A percentile compares a stretch with the other conserved stretches of the same genome.
Evolutionary conservation across 352 stramenopile species (phyloP).

Genomic region (Phytophthora constricta): DNA sequence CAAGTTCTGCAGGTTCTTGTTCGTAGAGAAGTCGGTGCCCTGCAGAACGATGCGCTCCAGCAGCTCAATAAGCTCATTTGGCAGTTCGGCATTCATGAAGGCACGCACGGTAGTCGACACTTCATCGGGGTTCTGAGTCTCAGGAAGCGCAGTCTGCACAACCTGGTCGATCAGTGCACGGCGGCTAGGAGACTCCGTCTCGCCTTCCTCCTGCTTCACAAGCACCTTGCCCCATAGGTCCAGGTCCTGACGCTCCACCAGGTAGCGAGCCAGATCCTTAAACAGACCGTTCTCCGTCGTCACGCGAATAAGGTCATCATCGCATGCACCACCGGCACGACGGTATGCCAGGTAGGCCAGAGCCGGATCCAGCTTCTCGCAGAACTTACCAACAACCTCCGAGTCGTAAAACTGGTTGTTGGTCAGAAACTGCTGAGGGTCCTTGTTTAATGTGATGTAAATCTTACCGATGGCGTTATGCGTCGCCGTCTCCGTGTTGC

Average conservation of each 20-base stretch:
- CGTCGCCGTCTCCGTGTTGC: slow-evolving; percentile 98
- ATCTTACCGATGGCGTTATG: slow-evolving; percentile 99
- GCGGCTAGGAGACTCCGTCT: slow-evolving; percentile 91
- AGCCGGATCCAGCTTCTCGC: slow-evolving; percentile 99
- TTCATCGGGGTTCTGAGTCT: slow-evolving; percentile 99
- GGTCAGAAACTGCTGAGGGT: slow-evolving; percentile 98
- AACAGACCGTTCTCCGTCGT: slow-evolving; percentile 99
- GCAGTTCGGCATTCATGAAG: slow-evolving; percentile 99
- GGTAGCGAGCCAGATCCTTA: slow-evolving; percentile 99
- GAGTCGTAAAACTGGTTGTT: slow-evolving; percentile 99
- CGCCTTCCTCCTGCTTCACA: slow-evolving; percentile 92
- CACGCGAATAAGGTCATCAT: slow-evolving; percentile 99
- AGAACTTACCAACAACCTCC: slow-evolving; percentile 98
- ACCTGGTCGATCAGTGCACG: slow-evolving; percentile 98
- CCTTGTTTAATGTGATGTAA: slow-evolving; percentile 99
- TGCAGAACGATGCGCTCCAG: slow-evolving; percentile 99
- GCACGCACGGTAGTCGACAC: slow-evolving; percentile 99
- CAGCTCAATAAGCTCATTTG: slow-evolving; percentile 98
- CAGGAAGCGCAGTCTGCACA: slow-evolving; percentile 99
- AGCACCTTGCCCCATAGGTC: slow-evolving; percentile 99
- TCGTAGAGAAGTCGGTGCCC: slow-evolving; percentile 99
- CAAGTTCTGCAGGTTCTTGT: slow-evolving; percentile 99
- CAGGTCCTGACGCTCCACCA: slow-evolving; percentile 99
- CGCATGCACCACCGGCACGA: slow-evolving; percentile 97
- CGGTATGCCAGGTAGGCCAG: slow-evolving; percentile 99